Evolutionary conservation across 306 rosid species (phyloP).

Genomic region (Elaeagnus macrophylla): DNA sequence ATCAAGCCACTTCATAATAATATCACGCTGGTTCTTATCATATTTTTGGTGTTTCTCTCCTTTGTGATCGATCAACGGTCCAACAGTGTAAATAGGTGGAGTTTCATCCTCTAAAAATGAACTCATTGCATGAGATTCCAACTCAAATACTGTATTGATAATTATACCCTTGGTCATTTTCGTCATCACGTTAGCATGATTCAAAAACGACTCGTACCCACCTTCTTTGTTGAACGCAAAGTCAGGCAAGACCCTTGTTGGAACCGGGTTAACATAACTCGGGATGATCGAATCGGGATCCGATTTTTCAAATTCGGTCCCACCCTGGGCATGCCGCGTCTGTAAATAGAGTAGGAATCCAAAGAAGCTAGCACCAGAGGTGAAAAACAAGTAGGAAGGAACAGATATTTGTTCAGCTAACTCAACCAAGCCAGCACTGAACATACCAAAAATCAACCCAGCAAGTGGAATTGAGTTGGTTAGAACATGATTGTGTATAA

Average conservation of each 20-base stretch:
- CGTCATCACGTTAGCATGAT: slow-evolving; percentile 9
- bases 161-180: slow-evolving; percentile 23
- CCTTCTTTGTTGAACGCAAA: slow-evolving; percentile 4
- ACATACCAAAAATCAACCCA: slow-evolving; percentile 19
- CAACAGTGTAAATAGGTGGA: slow-evolving; percentile 29
- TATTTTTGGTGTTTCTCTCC: background rate
- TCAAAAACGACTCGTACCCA: background rate
- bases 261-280: slow-evolving; percentile 20
- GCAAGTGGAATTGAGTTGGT: slow-evolving; percentile 1
- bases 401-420: slow-evolving; percentile 17
- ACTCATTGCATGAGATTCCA: slow-evolving; percentile 27
- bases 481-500: slow-evolving; percentile 1
- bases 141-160: slow-evolving; percentile 16
- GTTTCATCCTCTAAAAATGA: slow-evolving; percentile 8
- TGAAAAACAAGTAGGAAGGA: slow-evolving; percentile 20
- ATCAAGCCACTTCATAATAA: slow-evolving; percentile 34
- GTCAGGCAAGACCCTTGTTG: slow-evolving; percentile 8
- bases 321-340: background rate
- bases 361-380: slow-evolving; percentile 18
- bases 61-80: slow-evolving; percentile 20
- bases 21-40: background rate
- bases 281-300: slow-evolving; percentile 19
- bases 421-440: slow-evolving; percentile 22
- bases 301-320: background rate
- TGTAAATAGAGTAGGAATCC: slow-evolving; percentile 17